Percentiles rank a stretch among this genome's conserved stretches.
phyloP scores from a whole-genome alignment of 1,284 basidiomycete species.

The Volvariella volvacea region DNA sequence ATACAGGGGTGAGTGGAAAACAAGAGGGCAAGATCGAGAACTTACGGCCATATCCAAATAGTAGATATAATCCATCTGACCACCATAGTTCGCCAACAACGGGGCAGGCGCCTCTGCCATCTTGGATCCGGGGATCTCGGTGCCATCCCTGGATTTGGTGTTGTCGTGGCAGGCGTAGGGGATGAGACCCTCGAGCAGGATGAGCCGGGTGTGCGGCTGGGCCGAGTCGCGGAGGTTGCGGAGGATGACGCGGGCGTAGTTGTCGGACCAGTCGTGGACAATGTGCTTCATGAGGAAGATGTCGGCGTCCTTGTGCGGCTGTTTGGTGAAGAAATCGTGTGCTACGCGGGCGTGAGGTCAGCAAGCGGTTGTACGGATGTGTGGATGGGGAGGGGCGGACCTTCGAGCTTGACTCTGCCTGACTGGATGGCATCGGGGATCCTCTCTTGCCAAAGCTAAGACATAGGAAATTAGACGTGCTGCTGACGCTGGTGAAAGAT shows the following conservation, averaged over 20 bases:
- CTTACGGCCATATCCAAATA: constrained; percentile 19
- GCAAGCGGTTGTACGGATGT: too few species aligned
- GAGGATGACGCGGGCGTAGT: constrained; percentile 21
- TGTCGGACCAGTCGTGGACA: constrained; percentile 29
- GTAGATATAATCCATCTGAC: constrained; percentile 19
- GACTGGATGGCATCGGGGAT: constrained; percentile 18
- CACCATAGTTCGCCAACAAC: constrained; percentile 21
- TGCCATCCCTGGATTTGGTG: constrained; percentile 6
- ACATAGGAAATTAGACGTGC: neutral
- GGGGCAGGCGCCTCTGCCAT: constrained; percentile 18
- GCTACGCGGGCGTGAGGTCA: constrained; percentile 15
- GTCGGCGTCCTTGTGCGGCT: constrained; percentile 21
- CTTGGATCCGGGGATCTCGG: constrained; percentile 11
- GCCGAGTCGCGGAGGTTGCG: constrained; percentile 22
- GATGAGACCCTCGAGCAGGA: constrained; percentile 27
- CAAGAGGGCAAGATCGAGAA: neutral
- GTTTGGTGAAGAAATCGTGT: constrained; percentile 27
- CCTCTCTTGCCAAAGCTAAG: constrained; percentile 23
- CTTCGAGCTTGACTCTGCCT: constrained; percentile 20
- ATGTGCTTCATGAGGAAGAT: constrained; percentile 27
- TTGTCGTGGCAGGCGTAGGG: constrained; percentile 22
- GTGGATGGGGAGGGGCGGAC: constrained; percentile 9
- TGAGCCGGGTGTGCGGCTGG: constrained; percentile 20
- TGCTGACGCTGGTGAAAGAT: too few species aligned
- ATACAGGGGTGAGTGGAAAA: neutral